Evolutionary conservation across 2,329 filamentous ascomycete genomes (phyloP), one percentile per base, ranked within the genome.

Genomic region (Ophiostoma ulmi): DNA sequence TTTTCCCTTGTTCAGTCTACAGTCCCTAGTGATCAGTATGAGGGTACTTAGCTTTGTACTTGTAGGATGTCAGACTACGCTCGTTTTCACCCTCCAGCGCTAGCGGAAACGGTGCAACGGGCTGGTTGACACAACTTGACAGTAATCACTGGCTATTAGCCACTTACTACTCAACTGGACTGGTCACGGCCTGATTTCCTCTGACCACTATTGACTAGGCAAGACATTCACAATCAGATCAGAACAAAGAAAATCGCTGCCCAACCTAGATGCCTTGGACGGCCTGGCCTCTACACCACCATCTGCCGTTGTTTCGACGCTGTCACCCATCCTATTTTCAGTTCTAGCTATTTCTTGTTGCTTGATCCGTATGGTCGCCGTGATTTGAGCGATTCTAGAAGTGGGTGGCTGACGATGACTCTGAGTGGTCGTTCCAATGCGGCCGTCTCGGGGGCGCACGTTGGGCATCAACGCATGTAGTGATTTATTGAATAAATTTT

Each of bases 381-480:
- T 38, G 36, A 39, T 41, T 41, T 26, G 6, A 39, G 36, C 5
- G 20, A 36, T 14, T 65, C 11, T 2, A 58, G 52, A 22, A 58
- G 63, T 65, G 63, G 61, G 35, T 65, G 61, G 35, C 35, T n/a
- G 35, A 20, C 8, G 61, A n/a, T 38, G 17, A 17, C 61, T 65
- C 36, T 65, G 63, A 22, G 8, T 22, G 63, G 63, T 8, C 11
- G 36, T n/a, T 39, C 8, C 35, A 22, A 22, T 20, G 36, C n/a
- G 63, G 36, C 63, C 63, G 35, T 65, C 63, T 39, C 36, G 63
- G 17, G 20, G 63, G 63, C 26, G 61, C 31, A 14, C 35, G 35
- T 65, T 65, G 63, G 63, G 63, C 63, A 65, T n/a, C 63, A 65
- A 65, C 36, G 63, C 63, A 65, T 65, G 35, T 3, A 39, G 17